Evolutionary conservation across 2,329 filamentous ascomycete genomes (phyloP).

Genomic region (Curvularia verruculosa): DNA sequence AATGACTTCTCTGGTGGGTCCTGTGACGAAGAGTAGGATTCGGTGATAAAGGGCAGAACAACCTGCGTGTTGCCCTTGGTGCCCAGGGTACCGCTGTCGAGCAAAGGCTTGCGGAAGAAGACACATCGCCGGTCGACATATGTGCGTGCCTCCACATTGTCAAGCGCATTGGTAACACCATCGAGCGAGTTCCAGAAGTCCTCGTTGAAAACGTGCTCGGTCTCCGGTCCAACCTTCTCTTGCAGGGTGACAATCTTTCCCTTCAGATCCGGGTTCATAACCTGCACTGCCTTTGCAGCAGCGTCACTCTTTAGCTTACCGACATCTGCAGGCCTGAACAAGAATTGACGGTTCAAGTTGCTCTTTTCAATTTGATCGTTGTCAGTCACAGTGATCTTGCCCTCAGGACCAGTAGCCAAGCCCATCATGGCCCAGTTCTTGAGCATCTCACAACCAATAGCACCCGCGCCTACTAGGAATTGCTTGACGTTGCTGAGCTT

Average conservation of each 20-base stretch:
- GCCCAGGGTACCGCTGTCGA: conserved; percentile 97
- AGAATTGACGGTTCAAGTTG: conserved; percentile 95
- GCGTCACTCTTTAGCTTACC: conserved; percentile 96
- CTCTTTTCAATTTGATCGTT: conserved; percentile 99
- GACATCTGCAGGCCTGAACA: conserved; percentile 93
- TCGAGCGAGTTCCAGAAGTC: conserved; percentile 87
- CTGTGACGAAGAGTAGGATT: conserved; percentile 96
- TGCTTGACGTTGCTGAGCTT: conserved; percentile 89
- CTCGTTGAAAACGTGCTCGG: conserved; percentile 93
- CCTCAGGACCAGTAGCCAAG: conserved; percentile 83
- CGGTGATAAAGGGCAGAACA: conserved; percentile 85
- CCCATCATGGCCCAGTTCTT: conserved; percentile 99
- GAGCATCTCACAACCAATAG: conserved; percentile 98
- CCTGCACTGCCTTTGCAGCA: conserved; percentile 84
- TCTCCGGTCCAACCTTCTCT: conserved; percentile 89
- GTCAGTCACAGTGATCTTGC: conserved; percentile 90
- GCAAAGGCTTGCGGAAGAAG: conserved; percentile 95
- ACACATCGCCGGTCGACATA: conserved; percentile 97
- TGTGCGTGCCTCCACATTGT: conserved; percentile 95
- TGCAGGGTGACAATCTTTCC: conserved; percentile 85
- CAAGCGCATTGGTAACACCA: conserved; percentile 93
- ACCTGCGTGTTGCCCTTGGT: conserved; percentile 99
- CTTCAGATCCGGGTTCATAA: conserved; percentile 91
- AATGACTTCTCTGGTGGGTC: conserved; percentile 98
- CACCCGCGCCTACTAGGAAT: conserved; percentile 94